Percentiles rank a stretch among this genome's conserved stretches.
phyloP scores from a whole-genome alignment of 139 green algal species.

The Trebouxia sp. region DNA sequence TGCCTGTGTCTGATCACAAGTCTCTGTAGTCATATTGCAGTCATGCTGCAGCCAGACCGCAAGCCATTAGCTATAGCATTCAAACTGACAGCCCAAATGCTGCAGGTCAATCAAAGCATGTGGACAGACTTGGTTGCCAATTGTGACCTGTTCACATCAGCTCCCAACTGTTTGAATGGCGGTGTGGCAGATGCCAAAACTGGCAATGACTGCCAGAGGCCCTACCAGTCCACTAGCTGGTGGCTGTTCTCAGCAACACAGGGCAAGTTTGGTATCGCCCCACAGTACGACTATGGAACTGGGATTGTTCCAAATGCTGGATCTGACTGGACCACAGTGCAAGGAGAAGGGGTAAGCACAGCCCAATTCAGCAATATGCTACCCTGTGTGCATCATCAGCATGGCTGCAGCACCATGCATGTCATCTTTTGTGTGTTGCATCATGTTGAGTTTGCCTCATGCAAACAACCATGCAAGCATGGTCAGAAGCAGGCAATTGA shows the following conservation, averaged over 20 bases:
- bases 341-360: slow-evolving; percentile 2
- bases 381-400: no score
- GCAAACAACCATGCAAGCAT: no score
- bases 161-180: neutral
- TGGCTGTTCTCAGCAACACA: neutral
- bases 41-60: no score
- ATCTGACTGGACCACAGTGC: neutral
- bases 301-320: slow-evolving; percentile 30
- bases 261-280: neutral
- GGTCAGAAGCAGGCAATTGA: no score
- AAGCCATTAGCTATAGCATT: no score
- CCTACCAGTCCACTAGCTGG: neutral
- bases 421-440: no score
- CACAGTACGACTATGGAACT: slow-evolving; percentile 22
- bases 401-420: no score
- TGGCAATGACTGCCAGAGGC: slow-evolving; percentile 1
- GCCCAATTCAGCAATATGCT: no score
- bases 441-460: no score
- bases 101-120: slow-evolving; percentile 1
- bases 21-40: neutral
- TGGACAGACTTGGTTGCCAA: slow-evolving; percentile 1
- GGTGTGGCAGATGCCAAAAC: neutral
- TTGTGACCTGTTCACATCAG: slow-evolving; percentile 21
- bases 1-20: no score
- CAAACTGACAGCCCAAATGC: no score